Base-by-base conservation (phyloP, 805 yeast genomes). In the Spathaspora hagerdaliae region DNA sequence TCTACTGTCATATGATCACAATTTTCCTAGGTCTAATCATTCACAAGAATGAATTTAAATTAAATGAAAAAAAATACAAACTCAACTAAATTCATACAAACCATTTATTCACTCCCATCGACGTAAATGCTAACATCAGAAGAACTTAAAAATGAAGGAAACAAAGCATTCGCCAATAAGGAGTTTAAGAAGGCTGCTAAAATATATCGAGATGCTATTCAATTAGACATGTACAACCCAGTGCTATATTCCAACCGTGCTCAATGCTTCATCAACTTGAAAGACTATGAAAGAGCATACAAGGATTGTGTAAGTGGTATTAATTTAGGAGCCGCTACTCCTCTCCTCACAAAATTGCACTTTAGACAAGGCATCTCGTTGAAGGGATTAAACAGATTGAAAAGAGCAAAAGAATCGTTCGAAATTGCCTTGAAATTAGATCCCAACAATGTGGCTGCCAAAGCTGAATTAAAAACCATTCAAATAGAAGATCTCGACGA, bases 201-300 rank as follows among this genome's bases (percentile, higher is more conserved):
- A 24, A 60, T 71, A 0, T 86, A 86, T 58, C 59, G 77, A 9
- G 74, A 76, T 41, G 89, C 91, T 3, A 69, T 83, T 33, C 62
- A 62, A 7, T 31, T 69, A 13, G 78, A 78, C 41, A 74, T 81
- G 0, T 33, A 51, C 0, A 78, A 80, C 48, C 74, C 90, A 0
- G 73, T 83, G 0, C 64, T 81, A 1, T 81, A 73, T 56, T 77
- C 91, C n/a, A 86, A 86, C 56, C 64, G 85, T 38, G 85, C 94
- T 0, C 80, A 81, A 68, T 72, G 87, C n/a, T 72, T 76, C 50
- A 57, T 84, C 36, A 80, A 81, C 46, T 57, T 81, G 4, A 54
- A 65, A 6, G 73, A 75, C 31, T 81, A 75, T 72, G 53, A 60
- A 2, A 62, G 74, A 13, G 87, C 83, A 2, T 54, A 76, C 3